These are phyloP conservation scores for Erysimum cheiri DNA, from an alignment of 441 rosid genomes.

Conservation along the genomic window DNA sequence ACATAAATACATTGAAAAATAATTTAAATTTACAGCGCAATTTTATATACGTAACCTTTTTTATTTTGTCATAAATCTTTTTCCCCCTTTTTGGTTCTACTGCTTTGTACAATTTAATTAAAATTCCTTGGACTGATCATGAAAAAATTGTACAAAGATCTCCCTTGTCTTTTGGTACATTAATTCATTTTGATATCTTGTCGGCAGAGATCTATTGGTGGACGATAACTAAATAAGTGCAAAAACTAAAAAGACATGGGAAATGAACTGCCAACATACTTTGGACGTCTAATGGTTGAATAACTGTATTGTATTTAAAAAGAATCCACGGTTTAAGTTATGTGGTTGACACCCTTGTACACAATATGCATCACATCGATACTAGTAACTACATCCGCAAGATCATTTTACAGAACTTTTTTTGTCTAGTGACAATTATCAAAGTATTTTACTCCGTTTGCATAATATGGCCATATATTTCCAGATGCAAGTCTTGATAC, in stretches of 20 bases:
- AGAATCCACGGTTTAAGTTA: not conserved
- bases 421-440: not conserved
- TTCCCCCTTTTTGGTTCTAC: not conserved
- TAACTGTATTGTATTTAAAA: not conserved
- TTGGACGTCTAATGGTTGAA: not conserved
- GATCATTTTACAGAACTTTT: not conserved
- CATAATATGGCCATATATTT: not conserved
- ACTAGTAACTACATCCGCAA: not conserved
- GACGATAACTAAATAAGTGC: not conserved
- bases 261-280: not conserved
- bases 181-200: not conserved
- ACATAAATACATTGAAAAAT: slow-evolving; percentile 26
- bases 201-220: not conserved
- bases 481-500: not conserved
- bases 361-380: not conserved
- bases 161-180: slow-evolving; percentile 23
- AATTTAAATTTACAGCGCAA: slow-evolving; percentile 28
- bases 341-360: not conserved
- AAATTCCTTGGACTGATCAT: slow-evolving; percentile 29
- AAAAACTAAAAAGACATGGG: not conserved
- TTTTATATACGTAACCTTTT: slow-evolving; percentile 13
- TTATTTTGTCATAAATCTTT: slow-evolving; percentile 4
- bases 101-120: slow-evolving; percentile 30
- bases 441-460: not conserved
- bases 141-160: slow-evolving; percentile 34